Conservation (phyloP, 495 filamentous ascomycete genomes). For the Xylaria sp. region DNA sequence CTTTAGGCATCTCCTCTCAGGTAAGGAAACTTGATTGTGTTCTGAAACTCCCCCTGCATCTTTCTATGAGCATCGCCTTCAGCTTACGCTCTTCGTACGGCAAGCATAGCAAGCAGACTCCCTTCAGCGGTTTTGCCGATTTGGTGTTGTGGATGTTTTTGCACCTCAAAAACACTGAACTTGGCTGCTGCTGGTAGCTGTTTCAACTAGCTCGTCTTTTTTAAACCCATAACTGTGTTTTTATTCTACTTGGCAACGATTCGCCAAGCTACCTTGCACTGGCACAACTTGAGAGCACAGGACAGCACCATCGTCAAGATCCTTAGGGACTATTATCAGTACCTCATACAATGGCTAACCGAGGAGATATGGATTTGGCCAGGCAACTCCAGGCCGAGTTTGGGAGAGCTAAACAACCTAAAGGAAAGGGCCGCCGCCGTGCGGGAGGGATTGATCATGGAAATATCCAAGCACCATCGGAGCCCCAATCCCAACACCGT, state of each 20-base stretch:
- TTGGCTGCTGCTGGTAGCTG: background rate
- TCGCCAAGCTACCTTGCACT: background rate
- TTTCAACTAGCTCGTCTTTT: background rate
- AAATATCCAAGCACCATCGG: background rate
- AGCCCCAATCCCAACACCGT: background rate
- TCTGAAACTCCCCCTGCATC: background rate
- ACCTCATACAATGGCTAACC: background rate
- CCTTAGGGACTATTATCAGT: background rate
- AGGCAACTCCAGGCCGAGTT: conserved; percentile 21
- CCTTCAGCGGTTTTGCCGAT: background rate
- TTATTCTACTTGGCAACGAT: background rate
- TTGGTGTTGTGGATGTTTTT: background rate
- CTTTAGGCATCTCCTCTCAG: background rate
- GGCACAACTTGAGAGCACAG: background rate
- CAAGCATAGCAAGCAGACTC: background rate
- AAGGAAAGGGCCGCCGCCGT: background rate
- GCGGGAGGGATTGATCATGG: background rate
- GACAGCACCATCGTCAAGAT: background rate
- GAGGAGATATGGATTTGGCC: conserved; percentile 12
- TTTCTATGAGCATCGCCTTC: background rate
- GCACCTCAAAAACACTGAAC: background rate
- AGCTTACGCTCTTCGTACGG: background rate
- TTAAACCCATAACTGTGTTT: too few species aligned
- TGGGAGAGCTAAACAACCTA: background rate
- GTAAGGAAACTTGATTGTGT: background rate